These are phyloP conservation scores for Mycena albidolilacea DNA, from an alignment of 768 basidiomycete genomes.

Conservation along the genomic window DNA sequence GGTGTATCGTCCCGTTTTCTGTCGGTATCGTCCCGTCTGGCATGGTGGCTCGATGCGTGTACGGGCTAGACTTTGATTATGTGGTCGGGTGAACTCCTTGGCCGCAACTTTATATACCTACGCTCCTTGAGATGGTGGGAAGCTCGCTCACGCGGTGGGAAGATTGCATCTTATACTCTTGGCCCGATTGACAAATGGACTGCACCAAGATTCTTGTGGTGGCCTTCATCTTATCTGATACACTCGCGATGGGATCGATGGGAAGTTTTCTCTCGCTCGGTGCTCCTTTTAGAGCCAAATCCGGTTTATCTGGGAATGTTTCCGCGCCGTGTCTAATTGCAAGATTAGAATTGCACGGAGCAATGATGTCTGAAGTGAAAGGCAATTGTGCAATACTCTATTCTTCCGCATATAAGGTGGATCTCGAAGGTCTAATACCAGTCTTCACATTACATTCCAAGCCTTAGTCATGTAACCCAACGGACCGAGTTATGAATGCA, in stretches of 20 bases:
- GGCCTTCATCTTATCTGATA: slow-evolving; percentile 4
- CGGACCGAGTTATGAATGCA: too few species aligned
- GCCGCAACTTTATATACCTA: background rate
- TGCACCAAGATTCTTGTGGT: background rate
- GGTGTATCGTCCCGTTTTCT: background rate
- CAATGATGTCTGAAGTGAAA: background rate
- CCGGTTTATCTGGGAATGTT: background rate
- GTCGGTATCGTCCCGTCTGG: slow-evolving; percentile 1
- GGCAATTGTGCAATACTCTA: too few species aligned
- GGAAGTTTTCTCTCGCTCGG: background rate
- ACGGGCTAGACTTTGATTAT: background rate
- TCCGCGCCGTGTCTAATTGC: slow-evolving; percentile 27
- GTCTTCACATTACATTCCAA: too few species aligned
- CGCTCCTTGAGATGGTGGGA: slow-evolving; percentile 2
- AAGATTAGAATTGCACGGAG: slow-evolving; percentile 8
- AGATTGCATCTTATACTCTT: background rate
- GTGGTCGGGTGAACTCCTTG: background rate
- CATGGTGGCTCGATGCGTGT: background rate
- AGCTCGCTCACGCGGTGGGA: slow-evolving; percentile 16
- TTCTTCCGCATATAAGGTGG: too few species aligned
- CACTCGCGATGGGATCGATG: background rate
- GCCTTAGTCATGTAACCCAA: too few species aligned
- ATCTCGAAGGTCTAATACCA: too few species aligned
- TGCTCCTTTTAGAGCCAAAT: background rate
- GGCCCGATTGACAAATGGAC: slow-evolving; percentile 18